These are phyloP conservation scores for Thelonectria discophora DNA, from an alignment of 2,329 filamentous ascomycete genomes.

Conservation along the genomic window DNA sequence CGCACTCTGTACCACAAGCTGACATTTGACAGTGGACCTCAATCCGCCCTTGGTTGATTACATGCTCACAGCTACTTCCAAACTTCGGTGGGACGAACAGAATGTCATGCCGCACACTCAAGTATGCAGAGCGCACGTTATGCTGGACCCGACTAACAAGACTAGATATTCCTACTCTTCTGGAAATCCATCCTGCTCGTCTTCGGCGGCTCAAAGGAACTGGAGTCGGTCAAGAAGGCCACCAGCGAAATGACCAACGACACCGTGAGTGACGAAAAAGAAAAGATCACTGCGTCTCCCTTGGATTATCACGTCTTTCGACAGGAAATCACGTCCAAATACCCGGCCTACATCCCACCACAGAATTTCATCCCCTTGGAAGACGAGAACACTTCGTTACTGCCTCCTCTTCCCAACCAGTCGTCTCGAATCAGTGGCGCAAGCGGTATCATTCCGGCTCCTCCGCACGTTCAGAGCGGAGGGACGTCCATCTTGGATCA, in stretches of 20 bases:
- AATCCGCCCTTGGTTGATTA: constrained; percentile 76
- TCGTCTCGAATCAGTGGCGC: constrained; percentile 67
- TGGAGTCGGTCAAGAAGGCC: constrained; percentile 77
- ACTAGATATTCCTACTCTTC: constrained; percentile 78
- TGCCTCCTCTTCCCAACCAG: constrained; percentile 84
- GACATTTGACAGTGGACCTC: constrained; percentile 57
- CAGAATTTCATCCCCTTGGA: constrained; percentile 85
- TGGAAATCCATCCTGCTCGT: constrained; percentile 92
- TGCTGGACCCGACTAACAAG: constrained; percentile 30
- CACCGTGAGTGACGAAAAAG: constrained; percentile 66
- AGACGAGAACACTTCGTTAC: constrained; percentile 87
- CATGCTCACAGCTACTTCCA: constrained; percentile 74
- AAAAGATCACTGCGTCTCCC: constrained; percentile 90
- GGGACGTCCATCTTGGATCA: constrained; percentile 89
- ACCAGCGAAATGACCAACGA: constrained; percentile 69
- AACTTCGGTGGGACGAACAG: constrained; percentile 77
- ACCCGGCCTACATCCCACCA: constrained; percentile 94
- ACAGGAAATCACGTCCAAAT: constrained; percentile 97
- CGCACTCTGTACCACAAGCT: constrained; percentile 12
- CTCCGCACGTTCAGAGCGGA: constrained; percentile 62
- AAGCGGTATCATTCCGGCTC: constrained; percentile 68
- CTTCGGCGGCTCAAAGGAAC: constrained; percentile 80
- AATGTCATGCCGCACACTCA: constrained; percentile 69
- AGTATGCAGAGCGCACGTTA: constrained; percentile 50
- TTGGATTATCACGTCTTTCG: constrained; percentile 96